phyloP scores from a whole-genome alignment of 495 filamentous ascomycete species.

The Pyrenopolyporus hunteri region DNA sequence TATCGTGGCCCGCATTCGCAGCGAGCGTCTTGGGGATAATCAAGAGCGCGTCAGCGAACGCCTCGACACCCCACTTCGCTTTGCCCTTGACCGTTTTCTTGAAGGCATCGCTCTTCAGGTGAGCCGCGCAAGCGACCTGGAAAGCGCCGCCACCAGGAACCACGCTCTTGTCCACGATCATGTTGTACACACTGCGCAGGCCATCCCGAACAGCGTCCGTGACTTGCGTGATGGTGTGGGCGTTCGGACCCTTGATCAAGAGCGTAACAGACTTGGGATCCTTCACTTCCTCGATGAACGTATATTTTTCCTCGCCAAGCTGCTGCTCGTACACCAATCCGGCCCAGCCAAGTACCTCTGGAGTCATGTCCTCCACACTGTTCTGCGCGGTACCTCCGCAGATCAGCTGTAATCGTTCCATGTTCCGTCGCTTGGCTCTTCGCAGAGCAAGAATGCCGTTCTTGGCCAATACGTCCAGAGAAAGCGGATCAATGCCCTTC shows the following conservation, averaged over 20 bases:
- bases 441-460: conserved; percentile 95
- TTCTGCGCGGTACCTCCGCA: conserved; percentile 92
- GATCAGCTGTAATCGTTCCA: conserved; percentile 95
- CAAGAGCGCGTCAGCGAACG: conserved; percentile 91
- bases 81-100: conserved; percentile 92
- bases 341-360: conserved; percentile 93
- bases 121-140: conserved; percentile 91
- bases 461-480: conserved; percentile 93
- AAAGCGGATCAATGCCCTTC: conserved; percentile 97
- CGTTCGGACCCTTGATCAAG: conserved; percentile 96
- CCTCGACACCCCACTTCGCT: conserved; percentile 91
- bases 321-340: conserved; percentile 97
- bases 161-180: conserved; percentile 94
- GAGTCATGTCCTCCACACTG: conserved; percentile 89
- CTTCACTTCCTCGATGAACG: conserved; percentile 98
- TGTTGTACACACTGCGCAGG: conserved; percentile 94
- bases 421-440: conserved; percentile 95
- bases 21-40: conserved; percentile 97
- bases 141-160: conserved; percentile 95
- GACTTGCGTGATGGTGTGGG: conserved; percentile 94
- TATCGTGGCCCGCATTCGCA: conserved; percentile 93
- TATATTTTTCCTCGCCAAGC: conserved; percentile 98
- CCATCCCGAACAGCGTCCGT: conserved; percentile 98
- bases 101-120: conserved; percentile 83
- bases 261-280: conserved; percentile 98